phyloP scores from a whole-genome alignment of 1,284 basidiomycete species.

The Trametes hirsuta region DNA sequence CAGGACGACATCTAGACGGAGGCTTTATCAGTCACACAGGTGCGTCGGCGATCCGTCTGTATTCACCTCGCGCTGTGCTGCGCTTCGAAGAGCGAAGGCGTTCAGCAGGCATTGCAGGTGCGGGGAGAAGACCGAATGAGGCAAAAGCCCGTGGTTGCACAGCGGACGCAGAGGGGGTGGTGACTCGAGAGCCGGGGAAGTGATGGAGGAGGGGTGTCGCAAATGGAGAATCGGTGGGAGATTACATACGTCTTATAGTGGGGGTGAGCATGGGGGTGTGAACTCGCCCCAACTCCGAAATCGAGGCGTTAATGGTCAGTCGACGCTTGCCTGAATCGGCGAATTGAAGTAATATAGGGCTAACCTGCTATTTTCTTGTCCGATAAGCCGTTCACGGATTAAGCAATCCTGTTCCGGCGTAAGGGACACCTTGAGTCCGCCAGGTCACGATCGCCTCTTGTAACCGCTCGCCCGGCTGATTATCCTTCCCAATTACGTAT shows the following conservation, averaged over 20 bases:
- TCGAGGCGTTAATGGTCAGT: conserved; percentile 24
- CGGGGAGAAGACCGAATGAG: conserved; percentile 19
- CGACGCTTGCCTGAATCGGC: conserved; percentile 22
- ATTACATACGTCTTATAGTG: conserved; percentile 36
- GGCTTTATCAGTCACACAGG: conserved; percentile 26
- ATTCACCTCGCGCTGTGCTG: conserved; percentile 47
- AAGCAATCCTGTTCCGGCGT: conserved; percentile 9
- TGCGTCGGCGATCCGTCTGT: conserved; percentile 17
- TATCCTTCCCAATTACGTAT: conserved; percentile 23
- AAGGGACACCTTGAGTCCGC: conserved; percentile 8
- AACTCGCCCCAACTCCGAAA: conserved; percentile 28
- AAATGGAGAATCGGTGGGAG: conserved; percentile 31
- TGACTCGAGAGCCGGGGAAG: conserved; percentile 29
- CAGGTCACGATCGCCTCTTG: conserved; percentile 18
- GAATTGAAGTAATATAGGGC: conserved; percentile 25
- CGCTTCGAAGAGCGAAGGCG: conserved; percentile 53
- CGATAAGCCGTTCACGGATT: conserved; percentile 16
- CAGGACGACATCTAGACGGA: conserved; percentile 46
- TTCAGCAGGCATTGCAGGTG: conserved; percentile 54
- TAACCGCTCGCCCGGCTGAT: conserved; percentile 17
- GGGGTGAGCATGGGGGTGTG: conserved; percentile 25
- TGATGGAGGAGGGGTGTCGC: conserved; percentile 37
- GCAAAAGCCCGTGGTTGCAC: conserved; percentile 19
- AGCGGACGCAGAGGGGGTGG: conserved; percentile 29
- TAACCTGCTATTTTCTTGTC: conserved; percentile 16